Evolutionary conservation across 2,329 filamentous ascomycete species (phyloP), one percentile per base, ranked within the genome.

Genomic region (Diplodia mutila): DNA sequence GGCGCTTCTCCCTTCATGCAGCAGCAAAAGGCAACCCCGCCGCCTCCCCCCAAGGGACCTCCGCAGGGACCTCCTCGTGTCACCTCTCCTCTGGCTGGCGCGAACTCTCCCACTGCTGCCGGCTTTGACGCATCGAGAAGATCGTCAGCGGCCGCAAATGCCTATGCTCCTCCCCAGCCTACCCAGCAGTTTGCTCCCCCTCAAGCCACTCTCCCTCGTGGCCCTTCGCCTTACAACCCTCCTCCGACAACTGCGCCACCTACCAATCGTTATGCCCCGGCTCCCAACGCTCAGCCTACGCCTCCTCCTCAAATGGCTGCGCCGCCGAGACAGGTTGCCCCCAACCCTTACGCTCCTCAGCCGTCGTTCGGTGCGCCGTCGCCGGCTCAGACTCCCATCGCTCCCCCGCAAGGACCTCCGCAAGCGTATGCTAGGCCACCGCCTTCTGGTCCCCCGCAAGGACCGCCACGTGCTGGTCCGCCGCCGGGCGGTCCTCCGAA

Each of bases 181-280:
- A 78, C 73, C 21, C 61, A 67, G 37, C 67, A 82, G 75, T 75
- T 80, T 80, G 70, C 83, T 79, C 78, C 82, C 39, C 79, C 74
- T 64, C 86, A 86, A 53, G 84, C 89, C 51, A 86, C 87, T 23
- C 85, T 92, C 63, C 86, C 89, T 25, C 89, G 93, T 70, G 93
- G 90, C 32, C 86, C 90, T 4, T 97, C 94, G 29, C 94, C 94
- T 6, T 97, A 97, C 79, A 93, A 94, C 74, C 87, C 91, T 46
- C 91, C 94, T 65, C 91, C 92, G 7, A 82, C 89, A 92, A 88
- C 81, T 85, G 92, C 74, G 96, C 96, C 77, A 89, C 91, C 82
- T 80, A 85, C 84, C 53, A 83, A 80, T 70, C 87, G 87, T 54
- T 92, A 91, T 77, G 87, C 89, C 12, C 86, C 89, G 82, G 83